Conservation (phyloP, 2,329 filamentous ascomycete species). For the Fusarium udum region DNA sequence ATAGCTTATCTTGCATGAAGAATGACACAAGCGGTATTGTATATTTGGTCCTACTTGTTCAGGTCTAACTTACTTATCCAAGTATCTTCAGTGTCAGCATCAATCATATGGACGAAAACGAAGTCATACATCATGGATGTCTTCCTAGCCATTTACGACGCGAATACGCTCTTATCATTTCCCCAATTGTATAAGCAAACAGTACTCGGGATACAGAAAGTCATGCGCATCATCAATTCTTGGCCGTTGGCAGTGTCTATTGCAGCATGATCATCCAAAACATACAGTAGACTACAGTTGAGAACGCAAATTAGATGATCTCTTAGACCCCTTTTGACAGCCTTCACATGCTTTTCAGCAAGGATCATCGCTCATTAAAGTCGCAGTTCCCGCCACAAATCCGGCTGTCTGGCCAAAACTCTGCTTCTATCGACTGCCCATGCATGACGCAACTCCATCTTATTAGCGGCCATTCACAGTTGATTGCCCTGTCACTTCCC, state of each 20-base stretch:
- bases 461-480: conserved; percentile 21
- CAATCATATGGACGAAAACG: background rate
- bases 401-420: conserved; percentile 30
- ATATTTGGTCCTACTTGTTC: background rate
- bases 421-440: conserved; percentile 12
- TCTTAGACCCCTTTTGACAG: conserved; percentile 18
- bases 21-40: background rate
- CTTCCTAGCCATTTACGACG: background rate
- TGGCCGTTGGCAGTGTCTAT: conserved; percentile 21
- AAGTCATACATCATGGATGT: background rate
- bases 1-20: background rate
- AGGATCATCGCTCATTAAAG: conserved; percentile 30
- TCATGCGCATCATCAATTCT: conserved; percentile 4
- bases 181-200: background rate
- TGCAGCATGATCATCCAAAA: conserved; percentile 5
- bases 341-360: conserved; percentile 37
- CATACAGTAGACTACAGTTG: background rate
- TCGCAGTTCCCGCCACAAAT: conserved; percentile 33
- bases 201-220: background rate
- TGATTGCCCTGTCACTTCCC: conserved; percentile 17
- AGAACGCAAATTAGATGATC: conserved; percentile 11
- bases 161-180: background rate
- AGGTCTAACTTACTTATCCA: background rate
- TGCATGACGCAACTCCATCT: conserved; percentile 42
- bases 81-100: background rate